Base-by-base conservation (phyloP, 176 grass and related monocot species). In the Zizania latifolia region DNA sequence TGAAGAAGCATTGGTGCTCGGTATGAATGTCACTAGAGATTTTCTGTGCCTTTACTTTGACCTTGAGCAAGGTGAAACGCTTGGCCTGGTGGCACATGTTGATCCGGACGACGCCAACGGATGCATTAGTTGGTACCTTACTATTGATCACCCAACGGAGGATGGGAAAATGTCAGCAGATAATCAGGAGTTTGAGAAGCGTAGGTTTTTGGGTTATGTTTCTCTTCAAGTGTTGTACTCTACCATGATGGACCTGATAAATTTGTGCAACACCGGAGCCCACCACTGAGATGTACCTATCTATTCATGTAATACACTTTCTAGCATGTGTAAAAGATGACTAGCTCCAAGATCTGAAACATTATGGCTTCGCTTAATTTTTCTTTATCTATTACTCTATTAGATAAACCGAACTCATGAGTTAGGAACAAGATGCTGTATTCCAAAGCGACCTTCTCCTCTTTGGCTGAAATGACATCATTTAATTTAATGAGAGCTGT, bases 21-120 rank as follows among this genome's bases (percentile, higher is more conserved):
- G 94, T 57, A 89, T 94, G 88, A 93, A 89, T 40, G 81, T 86
- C 29, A 92, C 71, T 13, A 92, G 81, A 82, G 94, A 98, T 39
- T 92, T 98, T 50, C 46, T 98, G 62, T 87, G 91, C 71, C 78
- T 98, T 45, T 87, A 98, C 65, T 84, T 98, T 54, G 89, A 89
- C 70, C 75, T 98, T 48, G 88, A 88, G 40, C 94, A 94, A 72
- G 91, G 86, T 5, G 94, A 98, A 74, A 77, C 68, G 0, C 86
- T 98, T 40, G 85, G 89, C 58, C 82, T 98, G n/a, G 83, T 92
- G 78, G 91, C 91, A 32, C 84, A 80, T 29, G 84, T 94, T 8
- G 91, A 98, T 44, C 91, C 86, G 9, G 75, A 90, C 1, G 84
- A 98, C 17, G 5, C 41, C 0, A 68, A 81, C 0, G 88, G 88